phyloP scores from a whole-genome alignment of 2,329 filamentous ascomycete genomes.

The Knufia petricola region DNA sequence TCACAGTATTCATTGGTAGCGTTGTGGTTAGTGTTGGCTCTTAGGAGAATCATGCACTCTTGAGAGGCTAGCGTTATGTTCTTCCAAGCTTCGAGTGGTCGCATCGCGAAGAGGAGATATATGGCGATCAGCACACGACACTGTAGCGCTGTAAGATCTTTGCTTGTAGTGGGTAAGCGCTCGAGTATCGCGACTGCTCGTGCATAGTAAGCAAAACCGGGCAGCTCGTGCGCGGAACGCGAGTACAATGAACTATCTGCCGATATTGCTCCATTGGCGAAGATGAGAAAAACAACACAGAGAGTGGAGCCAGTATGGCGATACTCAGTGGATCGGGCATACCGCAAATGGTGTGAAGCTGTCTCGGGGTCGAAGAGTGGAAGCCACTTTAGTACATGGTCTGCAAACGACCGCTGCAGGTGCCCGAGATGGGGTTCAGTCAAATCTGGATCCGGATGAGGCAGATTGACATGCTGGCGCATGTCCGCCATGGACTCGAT shows the following conservation, averaged over 20 bases:
- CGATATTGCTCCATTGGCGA: not conserved
- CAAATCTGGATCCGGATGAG: not conserved
- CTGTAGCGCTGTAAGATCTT: conserved; percentile 25
- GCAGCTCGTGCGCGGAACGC: not conserved
- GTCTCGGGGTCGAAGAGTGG: conserved; percentile 3
- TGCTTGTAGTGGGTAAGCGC: not conserved
- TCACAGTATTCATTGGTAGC: not conserved
- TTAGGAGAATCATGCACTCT: not conserved
- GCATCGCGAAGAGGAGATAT: conserved; percentile 41
- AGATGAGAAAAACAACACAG: conserved; percentile 5
- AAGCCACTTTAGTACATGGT: conserved; percentile 5
- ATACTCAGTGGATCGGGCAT: not conserved
- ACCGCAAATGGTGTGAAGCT: not conserved
- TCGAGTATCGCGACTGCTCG: not conserved
- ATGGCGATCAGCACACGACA: conserved; percentile 43
- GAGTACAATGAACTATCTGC: not conserved
- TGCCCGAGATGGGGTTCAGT: not conserved
- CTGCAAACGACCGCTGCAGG: conserved; percentile 1
- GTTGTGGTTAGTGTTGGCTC: not conserved
- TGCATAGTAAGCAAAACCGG: conserved; percentile 4
- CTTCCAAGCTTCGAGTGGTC: conserved; percentile 42
- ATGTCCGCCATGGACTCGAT: not conserved
- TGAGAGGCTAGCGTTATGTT: conserved; percentile 40
- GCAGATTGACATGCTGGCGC: conserved; percentile 1
- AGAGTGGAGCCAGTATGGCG: not conserved